Evolutionary conservation across 2,329 filamentous ascomycete species (phyloP), one percentile per base, ranked within the genome.

Genomic region (Fusarium tuaranense): DNA sequence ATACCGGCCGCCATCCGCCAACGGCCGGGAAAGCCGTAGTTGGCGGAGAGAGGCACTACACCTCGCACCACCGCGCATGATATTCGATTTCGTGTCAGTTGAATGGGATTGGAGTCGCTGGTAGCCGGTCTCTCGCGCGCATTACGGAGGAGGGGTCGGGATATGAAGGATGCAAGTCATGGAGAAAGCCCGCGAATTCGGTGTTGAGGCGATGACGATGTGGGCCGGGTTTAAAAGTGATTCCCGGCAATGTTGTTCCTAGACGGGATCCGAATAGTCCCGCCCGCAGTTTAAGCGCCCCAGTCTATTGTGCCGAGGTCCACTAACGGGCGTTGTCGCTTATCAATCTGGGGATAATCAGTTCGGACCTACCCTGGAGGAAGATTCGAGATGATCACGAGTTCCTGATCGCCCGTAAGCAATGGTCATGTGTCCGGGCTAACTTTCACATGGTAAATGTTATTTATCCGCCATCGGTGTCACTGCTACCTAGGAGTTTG

Each of bases 141-240:
- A 69, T 69, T 65, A 68, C 20, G 25, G 25, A 60, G 27, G 60
- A 61, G 48, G 53, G 18, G 46, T 32, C 65, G 36, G 38, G 18
- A 51, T 68, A 58, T 59, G 68, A 66, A 67, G 63, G 60, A 63
- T 41, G 65, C 32, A 68, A 64, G 34, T 61, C 74, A 63, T 74
- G 70, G 71, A 72, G 69, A 73, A 70, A 74, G 62, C 68, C 73
- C 73, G 76, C 75, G 69, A 78, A 73, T 69, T 75, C 70, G 76
- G 74, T 65, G 67, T 79, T 75, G 68, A 71, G 76, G 65, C 67
- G 64, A 79, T 71, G 76, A 76, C 70, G 63, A 55, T 69, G 77
- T 78, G 78, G 78, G 75, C 68, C 75, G 77, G 78, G 65, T 62
- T 74, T 75, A 79, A 69, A 79, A 76, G 69, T 78, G 71, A 75